Evolutionary conservation across 1,139 yeast genomes (phyloP).

Genomic region (Arxiozyma slooffiae): DNA sequence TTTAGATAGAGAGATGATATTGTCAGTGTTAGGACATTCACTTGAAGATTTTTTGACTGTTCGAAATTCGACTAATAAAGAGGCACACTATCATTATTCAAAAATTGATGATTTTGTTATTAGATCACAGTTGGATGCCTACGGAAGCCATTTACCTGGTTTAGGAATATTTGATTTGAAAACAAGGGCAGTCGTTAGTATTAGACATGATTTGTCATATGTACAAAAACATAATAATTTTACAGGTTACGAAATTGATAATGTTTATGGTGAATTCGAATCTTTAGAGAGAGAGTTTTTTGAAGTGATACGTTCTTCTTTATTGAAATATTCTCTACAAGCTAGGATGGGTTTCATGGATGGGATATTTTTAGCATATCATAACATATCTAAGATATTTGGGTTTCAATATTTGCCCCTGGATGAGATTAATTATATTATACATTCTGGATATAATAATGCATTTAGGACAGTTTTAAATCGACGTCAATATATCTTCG

Average conservation of each 20-base stretch:
- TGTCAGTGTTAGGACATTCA: conserved; percentile 72
- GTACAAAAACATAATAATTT: conserved; percentile 45
- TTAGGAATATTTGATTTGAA: conserved; percentile 88
- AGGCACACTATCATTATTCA: conserved; percentile 57
- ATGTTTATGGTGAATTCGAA: conserved; percentile 55
- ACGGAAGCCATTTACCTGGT: conserved; percentile 69
- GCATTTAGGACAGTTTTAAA: conserved; percentile 18
- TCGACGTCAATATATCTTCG: conserved; percentile 30
- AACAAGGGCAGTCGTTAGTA: conserved; percentile 82
- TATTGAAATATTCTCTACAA: conserved; percentile 79
- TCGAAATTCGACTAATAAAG: conserved; percentile 11
- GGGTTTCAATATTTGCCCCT: conserved; percentile 87
- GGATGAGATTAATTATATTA: conserved; percentile 53
- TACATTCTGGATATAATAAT: conserved; percentile 35
- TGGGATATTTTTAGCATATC: conserved; percentile 88
- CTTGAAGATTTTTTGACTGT: conserved; percentile 61
- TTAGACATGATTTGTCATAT: conserved; percentile 66
- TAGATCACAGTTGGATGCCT: conserved; percentile 88
- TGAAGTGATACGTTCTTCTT: conserved; percentile 66
- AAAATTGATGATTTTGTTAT: conserved; percentile 57
- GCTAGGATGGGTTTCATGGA: conserved; percentile 96
- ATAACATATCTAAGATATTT: conserved; percentile 67
- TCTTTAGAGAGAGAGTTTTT: conserved; percentile 70
- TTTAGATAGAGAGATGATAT: conserved; percentile 55
- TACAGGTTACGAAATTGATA: conserved; percentile 57